Base-by-base conservation (phyloP, 163 green algal genomes). In the Volvox carteri region DNA sequence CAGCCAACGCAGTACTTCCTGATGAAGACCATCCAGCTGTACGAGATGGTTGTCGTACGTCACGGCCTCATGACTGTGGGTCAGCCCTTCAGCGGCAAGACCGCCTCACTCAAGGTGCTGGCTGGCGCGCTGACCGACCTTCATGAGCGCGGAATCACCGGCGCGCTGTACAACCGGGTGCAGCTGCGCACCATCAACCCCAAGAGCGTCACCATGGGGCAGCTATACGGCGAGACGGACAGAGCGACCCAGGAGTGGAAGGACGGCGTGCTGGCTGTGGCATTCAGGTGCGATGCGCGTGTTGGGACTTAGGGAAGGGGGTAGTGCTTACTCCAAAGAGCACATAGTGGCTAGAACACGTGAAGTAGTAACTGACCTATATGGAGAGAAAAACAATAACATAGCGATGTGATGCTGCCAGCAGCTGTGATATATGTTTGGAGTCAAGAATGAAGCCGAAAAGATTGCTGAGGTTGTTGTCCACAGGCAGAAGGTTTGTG, bases 1-100 rank as follows among this genome's bases (percentile, higher is more conserved):
- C 94, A 97, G 92, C 85, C 92, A n/a, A 95, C 92, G 5, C 86
- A 94, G 28, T 96, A 96, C 93, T 98, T 97, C 90, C 77, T 96
- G 33, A 91, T 94, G 60, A 98, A 98, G 90, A 93, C 90, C 21
- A 95, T 90, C 68, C 95, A 98, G 91, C 94, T 98, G 68, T 97
- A 97, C 89, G 96, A 97, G 92, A 97, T 97, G 93, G 94, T 97
- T 33, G 91, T 96, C 21, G 95, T 97, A 62, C 93, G 95, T 5
- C 95, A 97, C 89, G 96, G 96, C 35, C 93, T 97, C 58, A 97
- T 98, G 96, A 91, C 97, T 3, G 96, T 98, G 50, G 96, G 96
- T 2, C 90, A 94, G 90, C 94, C 95, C 14, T 96, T 97, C 88
- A 88, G 62, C 46, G 95, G 94, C 83, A 97, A 97, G 91, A 94